These are phyloP conservation scores for Aspergillus sp. DNA, from an alignment of 2,329 filamentous ascomycete species.

Conservation along the genomic window DNA sequence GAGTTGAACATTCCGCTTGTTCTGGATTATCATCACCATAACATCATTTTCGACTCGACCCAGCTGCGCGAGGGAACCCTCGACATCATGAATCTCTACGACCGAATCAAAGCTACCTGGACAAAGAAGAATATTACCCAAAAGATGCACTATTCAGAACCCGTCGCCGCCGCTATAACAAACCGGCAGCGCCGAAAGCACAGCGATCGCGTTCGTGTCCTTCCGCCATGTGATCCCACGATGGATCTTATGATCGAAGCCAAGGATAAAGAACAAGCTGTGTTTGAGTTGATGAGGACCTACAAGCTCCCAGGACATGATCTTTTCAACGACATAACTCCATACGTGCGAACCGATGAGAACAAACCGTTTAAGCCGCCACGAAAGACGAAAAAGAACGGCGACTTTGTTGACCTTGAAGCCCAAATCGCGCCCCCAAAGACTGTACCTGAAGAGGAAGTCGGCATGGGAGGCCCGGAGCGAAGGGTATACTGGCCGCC, in stretches of 20 bases:
- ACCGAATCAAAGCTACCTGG: constrained; percentile 84
- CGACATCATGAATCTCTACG: constrained; percentile 76
- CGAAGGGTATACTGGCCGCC: constrained; percentile 87
- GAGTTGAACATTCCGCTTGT: constrained; percentile 93
- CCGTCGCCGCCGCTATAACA: constrained; percentile 75
- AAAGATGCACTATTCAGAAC: constrained; percentile 97
- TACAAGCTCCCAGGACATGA: constrained; percentile 84
- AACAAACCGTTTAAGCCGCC: constrained; percentile 61
- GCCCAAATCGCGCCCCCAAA: constrained; percentile 48
- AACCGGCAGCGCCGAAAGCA: constrained; percentile 81
- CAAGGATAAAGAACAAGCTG: constrained; percentile 96
- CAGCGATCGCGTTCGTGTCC: constrained; percentile 73
- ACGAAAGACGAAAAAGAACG: constrained; percentile 52
- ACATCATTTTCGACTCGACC: constrained; percentile 80
- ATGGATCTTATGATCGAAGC: constrained; percentile 99
- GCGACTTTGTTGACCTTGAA: constrained; percentile 44
- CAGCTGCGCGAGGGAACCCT: constrained; percentile 80
- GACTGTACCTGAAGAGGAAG: constrained; percentile 67
- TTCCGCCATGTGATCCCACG: constrained; percentile 79
- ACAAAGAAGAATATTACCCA: constrained; percentile 80
- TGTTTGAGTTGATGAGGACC: constrained; percentile 89
- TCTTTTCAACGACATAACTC: constrained; percentile 75
- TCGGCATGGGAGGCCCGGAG: constrained; percentile 84
- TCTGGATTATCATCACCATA: constrained; percentile 93
- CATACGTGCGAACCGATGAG: constrained; percentile 77